phyloP scores from a whole-genome alignment of 1,139 yeast genomes.

The Pichia sp. region DNA sequence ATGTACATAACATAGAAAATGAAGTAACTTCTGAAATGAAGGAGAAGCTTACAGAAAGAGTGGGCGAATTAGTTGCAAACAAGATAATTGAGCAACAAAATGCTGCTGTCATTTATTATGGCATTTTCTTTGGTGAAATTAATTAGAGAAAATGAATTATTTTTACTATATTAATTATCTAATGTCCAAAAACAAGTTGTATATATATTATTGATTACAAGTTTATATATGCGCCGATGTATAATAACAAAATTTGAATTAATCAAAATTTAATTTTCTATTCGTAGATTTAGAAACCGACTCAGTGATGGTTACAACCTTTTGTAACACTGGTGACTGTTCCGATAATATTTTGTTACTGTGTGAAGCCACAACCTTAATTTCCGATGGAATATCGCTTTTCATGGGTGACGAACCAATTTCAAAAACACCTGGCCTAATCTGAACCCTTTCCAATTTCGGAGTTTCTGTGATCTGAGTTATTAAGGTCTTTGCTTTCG shows the following conservation, averaged over 20 bases:
- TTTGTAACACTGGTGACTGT: neutral
- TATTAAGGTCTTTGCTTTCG: neutral
- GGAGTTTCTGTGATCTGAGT: slow-evolving; percentile 12
- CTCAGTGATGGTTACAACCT: neutral
- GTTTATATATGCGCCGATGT: too few species aligned
- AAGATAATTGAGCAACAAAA: slow-evolving; percentile 47
- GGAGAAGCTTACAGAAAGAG: slow-evolving; percentile 44
- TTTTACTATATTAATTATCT: neutral
- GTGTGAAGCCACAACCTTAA: too few species aligned
- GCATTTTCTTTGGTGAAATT: slow-evolving; percentile 71
- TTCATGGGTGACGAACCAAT: slow-evolving; percentile 18
- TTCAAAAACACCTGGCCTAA: slow-evolving; percentile 16
- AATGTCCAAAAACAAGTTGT: too few species aligned
- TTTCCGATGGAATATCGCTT: neutral
- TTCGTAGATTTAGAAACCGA: slow-evolving; percentile 11
- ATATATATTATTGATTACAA: too few species aligned
- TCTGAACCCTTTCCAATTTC: slow-evolving; percentile 12
- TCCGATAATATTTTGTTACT: too few species aligned
- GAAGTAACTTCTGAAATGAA: slow-evolving; percentile 39
- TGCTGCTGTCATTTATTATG: slow-evolving; percentile 51
- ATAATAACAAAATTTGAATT: neutral
- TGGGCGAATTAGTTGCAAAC: slow-evolving; percentile 56
- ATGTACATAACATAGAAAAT: slow-evolving; percentile 35
- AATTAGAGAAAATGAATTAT: slow-evolving; percentile 6
- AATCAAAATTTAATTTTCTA: slow-evolving; percentile 21